Evolutionary conservation across 176 grass and related monocot species (phyloP).

Genomic region (Chloris gayana): DNA sequence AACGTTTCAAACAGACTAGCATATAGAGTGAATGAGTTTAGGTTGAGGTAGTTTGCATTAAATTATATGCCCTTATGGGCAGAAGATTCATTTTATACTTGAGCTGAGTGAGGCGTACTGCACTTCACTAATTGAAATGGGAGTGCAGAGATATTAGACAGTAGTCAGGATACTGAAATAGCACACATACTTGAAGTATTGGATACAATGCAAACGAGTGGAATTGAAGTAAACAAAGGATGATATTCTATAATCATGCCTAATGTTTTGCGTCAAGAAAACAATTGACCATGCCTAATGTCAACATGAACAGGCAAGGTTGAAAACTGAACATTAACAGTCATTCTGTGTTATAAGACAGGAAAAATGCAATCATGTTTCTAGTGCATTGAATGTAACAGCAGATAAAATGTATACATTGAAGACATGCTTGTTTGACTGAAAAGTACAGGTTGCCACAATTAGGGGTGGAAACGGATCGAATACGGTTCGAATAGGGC

Average conservation of each 20-base stretch:
- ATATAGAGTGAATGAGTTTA: constrained; percentile 15
- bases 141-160: background rate
- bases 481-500: too few relatives aligned
- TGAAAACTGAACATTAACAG: background rate
- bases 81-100: constrained; percentile 20
- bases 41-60: constrained; percentile 8
- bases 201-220: background rate
- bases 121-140: constrained; percentile 20
- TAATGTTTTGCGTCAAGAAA: too few relatives aligned
- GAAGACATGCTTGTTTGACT: background rate
- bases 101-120: constrained; percentile 2
- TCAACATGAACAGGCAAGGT: background rate
- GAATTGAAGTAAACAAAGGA: constrained; percentile 1
- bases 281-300: constrained; percentile 9
- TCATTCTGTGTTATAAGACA: background rate
- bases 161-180: constrained; percentile 18
- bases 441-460: background rate
- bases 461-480: too few relatives aligned
- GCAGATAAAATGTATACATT: background rate
- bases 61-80: constrained; percentile 1
- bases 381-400: background rate
- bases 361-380: background rate
- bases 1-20: background rate
- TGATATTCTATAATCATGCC: background rate
- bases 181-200: background rate